phyloP scores from a whole-genome alignment of 257 asterid species.

The Haberlea rhodopensis region DNA sequence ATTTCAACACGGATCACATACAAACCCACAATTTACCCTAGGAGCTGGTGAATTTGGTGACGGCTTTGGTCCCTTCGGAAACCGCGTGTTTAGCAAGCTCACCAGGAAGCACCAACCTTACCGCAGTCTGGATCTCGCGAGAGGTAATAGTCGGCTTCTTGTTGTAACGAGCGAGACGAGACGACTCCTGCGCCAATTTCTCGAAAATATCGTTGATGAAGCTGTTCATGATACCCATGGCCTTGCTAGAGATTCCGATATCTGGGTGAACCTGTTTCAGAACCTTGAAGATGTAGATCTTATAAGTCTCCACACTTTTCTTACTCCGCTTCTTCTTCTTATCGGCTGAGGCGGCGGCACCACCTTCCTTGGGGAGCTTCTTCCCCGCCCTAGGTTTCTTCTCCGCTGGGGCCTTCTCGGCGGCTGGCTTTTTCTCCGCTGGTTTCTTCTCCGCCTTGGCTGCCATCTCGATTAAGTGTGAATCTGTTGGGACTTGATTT shows the following conservation, averaged over 20 bases:
- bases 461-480: constrained; percentile 34
- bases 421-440: constrained; percentile 69
- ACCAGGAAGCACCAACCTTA: constrained; percentile 63
- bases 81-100: constrained; percentile 74
- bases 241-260: constrained; percentile 74
- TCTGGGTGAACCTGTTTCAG: constrained; percentile 74
- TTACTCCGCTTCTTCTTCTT: constrained; percentile 59
- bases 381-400: constrained; percentile 70
- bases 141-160: constrained; percentile 79
- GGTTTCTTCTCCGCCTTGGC: constrained; percentile 65
- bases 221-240: constrained; percentile 82
- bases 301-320: constrained; percentile 61
- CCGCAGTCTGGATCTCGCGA: constrained; percentile 72
- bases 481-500: background rate
- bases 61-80: constrained; percentile 73
- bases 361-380: constrained; percentile 62
- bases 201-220: constrained; percentile 71
- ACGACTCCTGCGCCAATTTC: constrained; percentile 59
- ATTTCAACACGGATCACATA: background rate
- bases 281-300: constrained; percentile 79
- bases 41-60: constrained; percentile 72
- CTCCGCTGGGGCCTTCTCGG: constrained; percentile 62
- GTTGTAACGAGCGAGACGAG: constrained; percentile 55
- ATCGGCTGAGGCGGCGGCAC: constrained; percentile 41
- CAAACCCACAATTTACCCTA: background rate